These are phyloP conservation scores for Serendipita sp. DNA, from an alignment of 768 basidiomycete genomes.

Conservation along the genomic window DNA sequence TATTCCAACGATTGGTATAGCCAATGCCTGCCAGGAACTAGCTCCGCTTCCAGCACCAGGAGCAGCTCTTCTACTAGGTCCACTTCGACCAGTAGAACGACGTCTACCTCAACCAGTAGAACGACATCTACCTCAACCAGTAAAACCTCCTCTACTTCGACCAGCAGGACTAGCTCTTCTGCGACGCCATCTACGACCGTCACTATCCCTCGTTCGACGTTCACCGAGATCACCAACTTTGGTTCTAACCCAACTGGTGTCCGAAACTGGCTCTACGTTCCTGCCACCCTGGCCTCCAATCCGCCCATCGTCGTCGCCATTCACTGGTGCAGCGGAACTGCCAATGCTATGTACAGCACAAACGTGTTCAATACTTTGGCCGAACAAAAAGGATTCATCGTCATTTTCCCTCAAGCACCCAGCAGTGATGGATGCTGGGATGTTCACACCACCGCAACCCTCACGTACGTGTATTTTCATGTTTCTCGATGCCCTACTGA, in stretches of 20 bases:
- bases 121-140: too few species aligned
- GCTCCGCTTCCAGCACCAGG: background rate
- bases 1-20: background rate
- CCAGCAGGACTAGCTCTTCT: background rate
- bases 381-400: conserved; percentile 32
- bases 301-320: conserved; percentile 31
- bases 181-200: background rate
- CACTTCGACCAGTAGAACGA: background rate
- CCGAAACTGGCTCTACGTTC: conserved; percentile 27
- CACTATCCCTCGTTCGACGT: background rate
- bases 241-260: conserved; percentile 41
- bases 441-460: conserved; percentile 18
- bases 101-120: background rate
- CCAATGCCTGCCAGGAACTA: background rate
- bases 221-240: conserved; percentile 19
- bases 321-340: conserved; percentile 36
- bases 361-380: conserved; percentile 36
- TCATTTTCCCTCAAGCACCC: conserved; percentile 28
- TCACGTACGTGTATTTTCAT: background rate
- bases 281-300: conserved; percentile 12
- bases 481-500: background rate
- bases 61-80: background rate
- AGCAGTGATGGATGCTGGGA: conserved; percentile 16
- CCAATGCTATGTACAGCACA: conserved; percentile 33
- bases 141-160: background rate